These are phyloP conservation scores for Paramecium primaurelia DNA, from an alignment of 73 alveolate genomes.

Conservation along the genomic window DNA sequence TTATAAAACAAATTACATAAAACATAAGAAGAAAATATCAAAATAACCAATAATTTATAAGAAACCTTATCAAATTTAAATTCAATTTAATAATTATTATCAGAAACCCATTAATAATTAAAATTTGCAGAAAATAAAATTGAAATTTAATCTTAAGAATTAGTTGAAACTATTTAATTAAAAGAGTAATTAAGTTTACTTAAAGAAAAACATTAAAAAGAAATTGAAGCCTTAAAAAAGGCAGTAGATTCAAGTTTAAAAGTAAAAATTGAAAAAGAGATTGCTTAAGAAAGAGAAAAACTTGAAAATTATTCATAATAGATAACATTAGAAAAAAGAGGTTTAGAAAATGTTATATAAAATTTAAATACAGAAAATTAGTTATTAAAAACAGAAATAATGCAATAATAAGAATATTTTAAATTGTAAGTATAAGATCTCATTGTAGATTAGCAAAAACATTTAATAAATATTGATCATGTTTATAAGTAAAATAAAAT, in stretches of 20 bases:
- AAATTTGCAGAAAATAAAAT: conserved; percentile 8
- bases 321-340: not conserved
- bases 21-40: not conserved
- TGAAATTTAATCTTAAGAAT: not conserved
- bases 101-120: conserved; percentile 14
- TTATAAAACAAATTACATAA: not conserved
- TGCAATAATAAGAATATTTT: conserved; percentile 10
- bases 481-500: not conserved
- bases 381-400: not conserved
- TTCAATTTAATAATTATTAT: not conserved
- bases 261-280: conserved; percentile 34
- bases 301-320: not conserved
- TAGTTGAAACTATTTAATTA: not conserved
- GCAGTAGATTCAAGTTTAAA: conserved; percentile 23
- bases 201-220: conserved; percentile 29
- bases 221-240: conserved; percentile 6
- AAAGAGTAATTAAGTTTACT: not conserved
- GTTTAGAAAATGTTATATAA: not conserved
- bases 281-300: conserved; percentile 45
- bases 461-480: conserved; percentile 34
- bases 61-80: not conserved
- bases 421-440: conserved; percentile 25
- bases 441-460: not conserved
- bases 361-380: conserved; percentile 25
- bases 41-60: not conserved